Base-by-base conservation (phyloP, 2,329 filamentous ascomycete species). In the Eutypa lata region DNA sequence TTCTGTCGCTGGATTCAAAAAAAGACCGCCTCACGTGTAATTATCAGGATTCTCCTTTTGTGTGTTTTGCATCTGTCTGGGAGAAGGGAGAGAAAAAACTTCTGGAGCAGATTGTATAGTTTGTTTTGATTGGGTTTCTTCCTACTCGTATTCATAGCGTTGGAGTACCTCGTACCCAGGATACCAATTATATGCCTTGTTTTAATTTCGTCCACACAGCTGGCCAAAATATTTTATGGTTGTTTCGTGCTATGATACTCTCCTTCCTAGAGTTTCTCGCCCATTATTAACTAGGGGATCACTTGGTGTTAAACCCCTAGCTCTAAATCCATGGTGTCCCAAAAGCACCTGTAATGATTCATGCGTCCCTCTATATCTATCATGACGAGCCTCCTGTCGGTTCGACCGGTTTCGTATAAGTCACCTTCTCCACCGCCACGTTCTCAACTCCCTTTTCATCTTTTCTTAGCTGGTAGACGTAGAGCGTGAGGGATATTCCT, bases 401-500 rank as follows among this genome's bases (percentile, higher is more conserved):
- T 61, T 84, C 80, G 52, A 86, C 83, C 38, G 86, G 87, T 76
- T 91, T 92, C 63, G 89, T 89, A 71, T 89, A 93, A 48, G 89
- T 91, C 57, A 93, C 88, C 76, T 93, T 93, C 71, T 93, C 89
- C 42, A 93, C 89, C 16, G 87, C 87, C 45, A 93, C 89, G 54
- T 87, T 91, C 71, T 92, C 89, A 35, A 82, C 82, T 16, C 89
- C 89, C 60, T 89, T 86, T 52, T 82, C 85, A 63, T 91, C 88
- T 67, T 88, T 91, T 69, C 87, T 83, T 65, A 92, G 72, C 70
- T 92, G 89, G 69, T 97, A 97, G 50, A 97, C 93, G 71, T 97
- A 97, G 48, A 97, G 80, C 54, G 95, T 95, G 60, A 97, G 81
- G 16, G 95, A 95, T 69, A 97, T 95, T 31, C 93, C 93, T 82